Percentiles rank a stretch among this genome's conserved stretches.
Evolutionary conservation across 192 early-diverging fungal genomes (phyloP).

Genomic region (Dissophora ornata): DNA sequence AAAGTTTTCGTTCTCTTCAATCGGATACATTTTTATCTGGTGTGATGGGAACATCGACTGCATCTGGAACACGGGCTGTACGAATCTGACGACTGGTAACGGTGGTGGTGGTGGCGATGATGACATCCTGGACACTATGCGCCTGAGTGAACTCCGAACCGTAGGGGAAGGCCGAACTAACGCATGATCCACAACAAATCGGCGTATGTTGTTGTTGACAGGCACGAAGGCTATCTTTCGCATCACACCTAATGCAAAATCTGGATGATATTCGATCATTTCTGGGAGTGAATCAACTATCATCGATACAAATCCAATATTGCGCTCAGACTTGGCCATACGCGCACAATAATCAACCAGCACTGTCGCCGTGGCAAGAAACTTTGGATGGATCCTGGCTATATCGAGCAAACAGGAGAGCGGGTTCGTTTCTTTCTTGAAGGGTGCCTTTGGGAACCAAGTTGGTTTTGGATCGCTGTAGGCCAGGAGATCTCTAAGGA

Average conservation of each 20-base stretch:
- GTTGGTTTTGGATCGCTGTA: neutral
- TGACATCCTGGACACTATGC: neutral
- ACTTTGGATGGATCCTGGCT: neutral
- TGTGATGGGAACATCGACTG: neutral
- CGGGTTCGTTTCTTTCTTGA: neutral
- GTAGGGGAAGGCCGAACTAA: neutral
- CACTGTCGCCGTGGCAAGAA: neutral
- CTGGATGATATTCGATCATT: neutral
- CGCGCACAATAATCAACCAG: constrained; percentile 2
- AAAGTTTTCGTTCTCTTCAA: neutral
- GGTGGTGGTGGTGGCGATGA: neutral
- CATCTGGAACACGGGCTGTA: neutral
- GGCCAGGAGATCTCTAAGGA: neutral
- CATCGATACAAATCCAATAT: neutral
- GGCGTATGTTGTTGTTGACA: neutral
- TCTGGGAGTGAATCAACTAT: neutral
- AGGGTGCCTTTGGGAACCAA: neutral
- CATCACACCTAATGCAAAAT: neutral
- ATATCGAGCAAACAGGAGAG: neutral
- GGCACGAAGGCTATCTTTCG: neutral
- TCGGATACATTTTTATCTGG: neutral
- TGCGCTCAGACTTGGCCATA: neutral
- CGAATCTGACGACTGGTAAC: neutral
- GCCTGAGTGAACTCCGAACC: neutral
- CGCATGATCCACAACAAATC: neutral